phyloP scores from a whole-genome alignment of 2,329 filamentous ascomycete species.

The Phoma sp. region DNA sequence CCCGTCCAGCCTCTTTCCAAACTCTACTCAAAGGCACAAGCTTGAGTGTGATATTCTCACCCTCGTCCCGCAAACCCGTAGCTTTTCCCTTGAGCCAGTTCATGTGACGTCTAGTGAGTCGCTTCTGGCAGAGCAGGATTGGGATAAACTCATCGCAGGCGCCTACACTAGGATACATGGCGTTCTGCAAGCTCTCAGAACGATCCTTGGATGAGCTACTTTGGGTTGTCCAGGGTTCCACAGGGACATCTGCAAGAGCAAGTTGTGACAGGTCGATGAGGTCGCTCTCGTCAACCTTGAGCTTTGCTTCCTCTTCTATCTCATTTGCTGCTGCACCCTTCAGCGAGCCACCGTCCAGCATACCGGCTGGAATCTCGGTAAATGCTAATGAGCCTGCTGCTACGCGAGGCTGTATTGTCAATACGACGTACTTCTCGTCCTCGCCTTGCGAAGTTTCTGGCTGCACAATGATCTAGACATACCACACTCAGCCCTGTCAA shows the following conservation, averaged over 20 bases:
- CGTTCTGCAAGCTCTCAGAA: slow-evolving; percentile 34
- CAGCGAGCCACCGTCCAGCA: slow-evolving; percentile 66
- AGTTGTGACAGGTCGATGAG: slow-evolving; percentile 63
- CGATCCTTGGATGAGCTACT: not conserved
- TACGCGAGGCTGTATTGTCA: slow-evolving; percentile 65
- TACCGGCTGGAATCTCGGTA: slow-evolving; percentile 66
- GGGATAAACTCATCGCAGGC: slow-evolving; percentile 67
- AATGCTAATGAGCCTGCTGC: slow-evolving; percentile 63
- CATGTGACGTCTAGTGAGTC: slow-evolving; percentile 57
- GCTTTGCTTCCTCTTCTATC: slow-evolving; percentile 64
- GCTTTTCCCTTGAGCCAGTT: slow-evolving; percentile 60
- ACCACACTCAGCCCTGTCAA: slow-evolving; percentile 23
- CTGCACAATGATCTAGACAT: slow-evolving; percentile 62
- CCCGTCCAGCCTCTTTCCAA: slow-evolving; percentile 63
- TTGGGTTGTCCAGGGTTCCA: not conserved
- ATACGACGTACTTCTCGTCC: slow-evolving; percentile 52
- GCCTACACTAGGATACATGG: slow-evolving; percentile 62
- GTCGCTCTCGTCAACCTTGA: slow-evolving; percentile 59
- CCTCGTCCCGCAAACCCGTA: slow-evolving; percentile 62
- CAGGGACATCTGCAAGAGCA: slow-evolving; percentile 43
- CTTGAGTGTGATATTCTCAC: slow-evolving; percentile 67
- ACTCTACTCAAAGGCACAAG: slow-evolving; percentile 59
- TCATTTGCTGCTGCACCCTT: slow-evolving; percentile 64
- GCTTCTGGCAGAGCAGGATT: slow-evolving; percentile 63
- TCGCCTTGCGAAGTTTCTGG: slow-evolving; percentile 56